These are phyloP conservation scores for Backusella tarrabulga DNA, from an alignment of 192 early-diverging fungal genomes.

Conservation along the genomic window DNA sequence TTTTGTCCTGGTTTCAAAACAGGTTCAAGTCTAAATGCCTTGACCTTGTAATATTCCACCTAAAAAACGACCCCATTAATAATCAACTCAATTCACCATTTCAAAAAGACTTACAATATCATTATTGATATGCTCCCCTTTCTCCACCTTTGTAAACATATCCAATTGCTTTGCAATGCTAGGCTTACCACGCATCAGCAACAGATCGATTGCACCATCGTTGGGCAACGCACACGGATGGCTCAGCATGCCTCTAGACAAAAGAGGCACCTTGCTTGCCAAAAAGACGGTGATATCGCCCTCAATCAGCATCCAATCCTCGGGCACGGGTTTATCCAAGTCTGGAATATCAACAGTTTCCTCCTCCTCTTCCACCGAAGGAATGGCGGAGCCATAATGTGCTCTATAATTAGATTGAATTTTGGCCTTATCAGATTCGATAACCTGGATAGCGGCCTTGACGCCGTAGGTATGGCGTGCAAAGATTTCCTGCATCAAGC, in stretches of 20 bases:
- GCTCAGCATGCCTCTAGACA: constrained; percentile 41
- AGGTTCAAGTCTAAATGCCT: constrained; percentile 54
- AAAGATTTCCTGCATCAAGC: constrained; percentile 45
- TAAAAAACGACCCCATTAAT: constrained; percentile 1
- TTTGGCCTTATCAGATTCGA: constrained; percentile 37
- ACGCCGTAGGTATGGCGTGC: constrained; percentile 37
- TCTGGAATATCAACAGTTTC: constrained; percentile 17
- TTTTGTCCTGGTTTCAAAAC: constrained; percentile 16
- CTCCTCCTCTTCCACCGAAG: neutral
- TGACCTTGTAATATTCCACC: constrained; percentile 59
- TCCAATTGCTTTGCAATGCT: constrained; percentile 29
- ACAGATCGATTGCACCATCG: constrained; percentile 52
- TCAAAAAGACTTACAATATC: constrained; percentile 39
- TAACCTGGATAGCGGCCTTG: constrained; percentile 43
- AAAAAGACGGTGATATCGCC: constrained; percentile 43
- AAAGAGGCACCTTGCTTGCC: constrained; percentile 49
- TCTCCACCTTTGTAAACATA: constrained; percentile 44
- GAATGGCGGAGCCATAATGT: constrained; percentile 27
- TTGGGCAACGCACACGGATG: constrained; percentile 53
- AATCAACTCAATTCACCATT: neutral
- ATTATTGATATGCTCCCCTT: constrained; percentile 42
- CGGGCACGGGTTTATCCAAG: constrained; percentile 34
- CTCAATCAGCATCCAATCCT: constrained; percentile 45
- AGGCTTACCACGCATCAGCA: constrained; percentile 32
- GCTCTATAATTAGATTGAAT: constrained; percentile 39